These are phyloP conservation scores for Escovopsis sp. DNA, from an alignment of 2,329 filamentous ascomycete genomes.

Conservation along the genomic window DNA sequence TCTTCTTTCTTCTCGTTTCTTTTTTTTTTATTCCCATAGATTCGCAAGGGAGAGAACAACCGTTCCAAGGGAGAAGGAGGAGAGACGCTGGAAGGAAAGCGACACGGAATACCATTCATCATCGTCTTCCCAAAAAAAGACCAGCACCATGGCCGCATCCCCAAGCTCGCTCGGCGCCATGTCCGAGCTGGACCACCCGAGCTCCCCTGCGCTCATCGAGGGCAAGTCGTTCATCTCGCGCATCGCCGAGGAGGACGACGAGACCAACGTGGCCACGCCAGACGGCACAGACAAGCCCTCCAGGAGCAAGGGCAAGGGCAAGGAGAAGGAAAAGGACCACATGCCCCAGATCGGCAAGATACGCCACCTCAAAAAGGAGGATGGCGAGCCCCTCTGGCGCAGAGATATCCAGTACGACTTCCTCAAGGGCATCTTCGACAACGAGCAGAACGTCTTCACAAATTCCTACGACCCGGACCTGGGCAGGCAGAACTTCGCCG, in stretches of 20 bases:
- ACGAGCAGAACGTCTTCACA: constrained; percentile 65
- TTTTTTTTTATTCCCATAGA: too few species aligned
- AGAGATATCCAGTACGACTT: constrained; percentile 85
- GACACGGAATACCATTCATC: too few species aligned
- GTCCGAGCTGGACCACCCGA: constrained; percentile 31
- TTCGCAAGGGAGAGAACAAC: too few species aligned
- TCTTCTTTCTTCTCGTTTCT: too few species aligned
- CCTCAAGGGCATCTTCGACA: constrained; percentile 63
- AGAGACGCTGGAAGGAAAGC: too few species aligned
- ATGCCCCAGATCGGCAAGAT: constrained; percentile 50
- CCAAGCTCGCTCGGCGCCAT: constrained; percentile 25
- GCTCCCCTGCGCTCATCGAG: constrained; percentile 29
- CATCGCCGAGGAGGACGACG: constrained; percentile 31
- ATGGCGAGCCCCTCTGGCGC: constrained; percentile 75
- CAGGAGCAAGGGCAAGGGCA: constrained; percentile 18
- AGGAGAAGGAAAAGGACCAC: constrained; percentile 20
- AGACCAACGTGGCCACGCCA: constrained; percentile 26
- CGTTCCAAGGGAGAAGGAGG: too few species aligned
- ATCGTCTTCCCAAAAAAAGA: not conserved
- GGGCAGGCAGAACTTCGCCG: constrained; percentile 69
- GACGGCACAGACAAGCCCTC: constrained; percentile 27
- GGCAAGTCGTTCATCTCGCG: constrained; percentile 33
- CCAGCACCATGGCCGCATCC: constrained; percentile 23
- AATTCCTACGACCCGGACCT: constrained; percentile 64
- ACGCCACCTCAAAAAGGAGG: constrained; percentile 73